These are phyloP conservation scores for Populus davidiana DNA, from an alignment of 345 rosid genomes.

Conservation along the genomic window DNA sequence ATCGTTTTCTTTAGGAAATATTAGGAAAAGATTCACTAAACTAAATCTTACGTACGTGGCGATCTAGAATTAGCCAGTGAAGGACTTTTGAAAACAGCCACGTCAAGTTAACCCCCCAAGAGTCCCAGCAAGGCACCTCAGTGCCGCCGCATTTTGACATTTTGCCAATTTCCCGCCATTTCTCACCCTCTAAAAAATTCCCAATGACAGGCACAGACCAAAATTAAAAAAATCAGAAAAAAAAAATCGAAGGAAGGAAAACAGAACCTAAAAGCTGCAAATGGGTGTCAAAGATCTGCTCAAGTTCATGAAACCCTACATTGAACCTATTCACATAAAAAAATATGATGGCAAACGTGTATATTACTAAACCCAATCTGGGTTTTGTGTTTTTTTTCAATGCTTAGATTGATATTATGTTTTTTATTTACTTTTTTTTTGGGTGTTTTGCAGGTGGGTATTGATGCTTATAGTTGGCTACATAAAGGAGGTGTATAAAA, in stretches of 20 bases:
- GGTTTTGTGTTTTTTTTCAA: not conserved
- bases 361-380: slow-evolving; percentile 7
- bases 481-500: slow-evolving; percentile 80
- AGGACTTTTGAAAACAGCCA: too few relatives aligned
- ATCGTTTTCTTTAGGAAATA: too few relatives aligned
- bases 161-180: slow-evolving; percentile 3
- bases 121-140: too few relatives aligned
- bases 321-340: slow-evolving; percentile 65
- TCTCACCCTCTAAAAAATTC: not conserved
- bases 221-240: not conserved
- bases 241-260: not conserved
- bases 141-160: not conserved
- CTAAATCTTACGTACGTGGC: too few relatives aligned
- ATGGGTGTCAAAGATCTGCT: slow-evolving; percentile 94
- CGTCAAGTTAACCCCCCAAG: too few relatives aligned
- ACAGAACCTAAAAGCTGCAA: slow-evolving; percentile 15
- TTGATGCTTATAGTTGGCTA: slow-evolving; percentile 92
- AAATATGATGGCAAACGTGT: slow-evolving; percentile 80
- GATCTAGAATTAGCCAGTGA: too few relatives aligned
- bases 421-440: not conserved
- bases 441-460: slow-evolving; percentile 60
- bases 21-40: too few relatives aligned
- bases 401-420: not conserved
- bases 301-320: slow-evolving; percentile 79
- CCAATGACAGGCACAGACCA: not conserved